Evolutionary conservation across 2,329 filamentous ascomycete species (phyloP).

Genomic region (Cladosporium sp.): DNA sequence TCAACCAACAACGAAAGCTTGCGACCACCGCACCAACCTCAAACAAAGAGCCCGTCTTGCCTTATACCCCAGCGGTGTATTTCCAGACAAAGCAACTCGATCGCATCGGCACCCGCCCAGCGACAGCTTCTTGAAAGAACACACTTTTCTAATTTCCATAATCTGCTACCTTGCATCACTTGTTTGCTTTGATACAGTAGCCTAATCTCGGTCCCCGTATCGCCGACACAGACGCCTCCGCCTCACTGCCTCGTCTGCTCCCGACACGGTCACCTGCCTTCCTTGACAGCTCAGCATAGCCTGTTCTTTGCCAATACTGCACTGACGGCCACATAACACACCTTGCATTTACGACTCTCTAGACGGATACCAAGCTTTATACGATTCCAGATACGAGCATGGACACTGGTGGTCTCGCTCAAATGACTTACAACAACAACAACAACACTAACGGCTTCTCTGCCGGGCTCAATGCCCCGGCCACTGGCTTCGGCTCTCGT

Average conservation of each 20-base stretch:
- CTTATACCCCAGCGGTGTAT: constrained; percentile 15
- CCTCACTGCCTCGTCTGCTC: constrained; percentile 24
- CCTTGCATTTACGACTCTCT: constrained; percentile 19
- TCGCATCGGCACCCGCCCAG: constrained; percentile 6
- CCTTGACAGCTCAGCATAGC: constrained; percentile 23
- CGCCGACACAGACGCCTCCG: constrained; percentile 12
- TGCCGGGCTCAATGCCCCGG: constrained; percentile 70
- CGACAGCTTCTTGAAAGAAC: constrained; percentile 17
- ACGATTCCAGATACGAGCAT: constrained; percentile 53
- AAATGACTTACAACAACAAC: constrained; percentile 86
- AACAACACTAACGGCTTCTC: constrained; percentile 53
- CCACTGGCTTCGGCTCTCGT: constrained; percentile 69
- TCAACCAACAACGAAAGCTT: constrained; percentile 5
- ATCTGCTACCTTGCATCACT: constrained; percentile 23
- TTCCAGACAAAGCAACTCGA: constrained; percentile 12
- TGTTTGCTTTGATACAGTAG: constrained; percentile 33
- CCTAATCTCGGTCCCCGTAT: constrained; percentile 31
- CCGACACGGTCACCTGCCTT: constrained; percentile 18
- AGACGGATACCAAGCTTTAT: constrained; percentile 17
- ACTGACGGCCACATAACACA: constrained; percentile 12
- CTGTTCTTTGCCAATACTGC: constrained; percentile 7
- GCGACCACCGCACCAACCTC: constrained; percentile 1
- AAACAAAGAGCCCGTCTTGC: constrained; percentile 14
- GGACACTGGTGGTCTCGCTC: constrained; percentile 99
- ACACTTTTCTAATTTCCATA: constrained; percentile 17